Evolutionary conservation across 805 yeast genomes (phyloP).

Genomic region (Metschnikowia drakensbergensis): DNA sequence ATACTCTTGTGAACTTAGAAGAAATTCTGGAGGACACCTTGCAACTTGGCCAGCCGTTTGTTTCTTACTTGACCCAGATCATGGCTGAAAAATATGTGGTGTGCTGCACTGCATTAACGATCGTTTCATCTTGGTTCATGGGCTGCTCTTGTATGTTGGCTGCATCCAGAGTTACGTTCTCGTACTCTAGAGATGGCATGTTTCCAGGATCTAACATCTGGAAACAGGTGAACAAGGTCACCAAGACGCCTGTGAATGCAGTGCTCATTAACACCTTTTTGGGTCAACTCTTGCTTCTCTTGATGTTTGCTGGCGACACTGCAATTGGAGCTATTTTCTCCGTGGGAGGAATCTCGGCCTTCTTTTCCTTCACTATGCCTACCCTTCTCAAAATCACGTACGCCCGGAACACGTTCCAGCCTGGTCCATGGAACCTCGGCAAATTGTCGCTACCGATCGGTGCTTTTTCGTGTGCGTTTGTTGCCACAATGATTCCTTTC

Average conservation of each 20-base stretch:
- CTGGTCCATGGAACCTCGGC: conserved; percentile 70
- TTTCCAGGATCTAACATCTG: conserved; percentile 54
- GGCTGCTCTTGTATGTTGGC: conserved; percentile 61
- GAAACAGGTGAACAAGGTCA: conserved; percentile 46
- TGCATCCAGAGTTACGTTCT: conserved; percentile 62
- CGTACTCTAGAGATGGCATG: conserved; percentile 66
- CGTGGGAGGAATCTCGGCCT: conserved; percentile 67
- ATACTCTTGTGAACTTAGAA: conserved; percentile 51
- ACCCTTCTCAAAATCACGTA: conserved; percentile 55
- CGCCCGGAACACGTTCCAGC: conserved; percentile 48
- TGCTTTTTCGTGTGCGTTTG: conserved; percentile 45
- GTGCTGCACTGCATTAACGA: conserved; percentile 42
- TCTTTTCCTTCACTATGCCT: conserved; percentile 65
- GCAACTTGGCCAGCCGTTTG: conserved; percentile 58
- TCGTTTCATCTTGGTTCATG: conserved; percentile 46
- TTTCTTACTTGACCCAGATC: conserved; percentile 49
- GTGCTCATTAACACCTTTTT: conserved; percentile 54
- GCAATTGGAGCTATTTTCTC: conserved; percentile 71
- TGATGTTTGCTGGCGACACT: conserved; percentile 60
- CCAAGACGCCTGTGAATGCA: conserved; percentile 63
- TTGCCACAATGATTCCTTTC: conserved; percentile 54
- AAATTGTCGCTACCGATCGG: conserved; percentile 47
- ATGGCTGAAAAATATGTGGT: conserved; percentile 38
- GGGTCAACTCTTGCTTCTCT: conserved; percentile 52
- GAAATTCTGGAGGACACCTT: conserved; percentile 45